phyloP scores from a whole-genome alignment of 129 eudicot species.

The Flaveria sonorensis region DNA sequence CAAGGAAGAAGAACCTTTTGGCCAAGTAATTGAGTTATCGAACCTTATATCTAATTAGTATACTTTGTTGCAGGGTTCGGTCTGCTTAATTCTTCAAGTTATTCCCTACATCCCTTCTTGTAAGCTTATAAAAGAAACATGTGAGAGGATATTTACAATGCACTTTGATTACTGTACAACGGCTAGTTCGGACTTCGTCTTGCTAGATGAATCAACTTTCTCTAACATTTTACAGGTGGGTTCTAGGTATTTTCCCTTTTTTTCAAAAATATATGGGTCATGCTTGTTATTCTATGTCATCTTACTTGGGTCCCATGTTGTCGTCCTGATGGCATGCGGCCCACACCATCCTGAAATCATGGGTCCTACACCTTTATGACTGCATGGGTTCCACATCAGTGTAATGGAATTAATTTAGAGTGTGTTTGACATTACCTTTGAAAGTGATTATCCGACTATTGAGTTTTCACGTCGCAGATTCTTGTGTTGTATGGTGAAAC shows the following conservation, averaged over 20 bases:
- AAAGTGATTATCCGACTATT: not conserved
- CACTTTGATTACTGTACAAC: slow-evolving; percentile 96
- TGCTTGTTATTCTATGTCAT: not conserved
- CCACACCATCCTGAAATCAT: too few relatives aligned
- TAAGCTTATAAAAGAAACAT: slow-evolving; percentile 91
- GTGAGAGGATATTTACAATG: slow-evolving; percentile 85
- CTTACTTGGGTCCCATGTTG: not conserved
- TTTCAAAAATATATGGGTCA: not conserved
- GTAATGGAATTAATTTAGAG: not conserved
- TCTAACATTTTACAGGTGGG: slow-evolving; percentile 89
- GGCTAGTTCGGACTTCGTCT: slow-evolving; percentile 73
- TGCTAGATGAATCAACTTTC: slow-evolving; percentile 77
- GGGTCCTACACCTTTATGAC: not conserved
- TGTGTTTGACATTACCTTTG: not conserved
- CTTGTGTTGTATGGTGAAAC: not conserved
- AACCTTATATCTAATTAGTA: slow-evolving; percentile 49
- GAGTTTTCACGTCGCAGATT: too few relatives aligned
- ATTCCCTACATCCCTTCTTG: slow-evolving; percentile 81
- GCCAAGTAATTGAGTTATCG: slow-evolving; percentile 52
- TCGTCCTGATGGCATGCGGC: not conserved
- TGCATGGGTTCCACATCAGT: not conserved
- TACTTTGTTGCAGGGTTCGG: slow-evolving; percentile 91
- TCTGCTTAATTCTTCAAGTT: slow-evolving; percentile 84
- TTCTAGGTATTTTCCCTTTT: slow-evolving; percentile 15
- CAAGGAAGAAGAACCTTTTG: slow-evolving; percentile 79